Base-by-base conservation (phyloP, 495 filamentous ascomycete genomes). In the Xylaria castorea region DNA sequence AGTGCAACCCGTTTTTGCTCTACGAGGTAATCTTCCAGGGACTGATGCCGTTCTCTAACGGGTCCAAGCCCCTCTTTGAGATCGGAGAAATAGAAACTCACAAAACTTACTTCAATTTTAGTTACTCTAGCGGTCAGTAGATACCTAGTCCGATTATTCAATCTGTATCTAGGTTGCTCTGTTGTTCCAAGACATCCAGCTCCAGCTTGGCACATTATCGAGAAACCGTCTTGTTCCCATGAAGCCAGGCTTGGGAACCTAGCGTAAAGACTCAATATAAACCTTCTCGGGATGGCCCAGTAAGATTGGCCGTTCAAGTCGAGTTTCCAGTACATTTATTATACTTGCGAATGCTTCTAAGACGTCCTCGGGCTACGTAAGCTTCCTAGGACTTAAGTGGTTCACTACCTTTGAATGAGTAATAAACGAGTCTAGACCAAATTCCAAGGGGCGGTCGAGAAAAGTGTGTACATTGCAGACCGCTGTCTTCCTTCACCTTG, bases 1-100 rank as follows among this genome's bases (percentile, higher is more conserved):
- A 61, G 57, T n/a, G 57, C 57, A 18, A 38, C 32, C 32, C 57
- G 34, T n/a, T 40, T 62, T 62, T 25, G 60, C 20, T 62, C 36
- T 42, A 25, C n/a, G 25, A 62, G 58, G 58, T 62, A 62, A 25
- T 40, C 58, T 38, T 40, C 34, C 11, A 22, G 58, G 40, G 34
- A 38, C 34, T 40, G 20, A 25, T 62, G 58, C 25, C n/a, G 34
- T 62, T 40, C 34, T 18, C 8, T 40, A 62, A 40, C 20, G 12
- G 34, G 20, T 25, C 34, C 14, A 11, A 25, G 0, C 58, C 58
- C 34, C 0, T 25, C 34, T 62, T 62, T 36, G 20, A 20, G 58
- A 25, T 40, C 34, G 32, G 34, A 62, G 58, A 62, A 8, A 20
- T 62, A 30, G 38, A 30, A 30, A 22, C 44, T 20, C 36, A 64